A percentile compares a stretch with the other conserved stretches of the same genome.
Conservation (phyloP, 2,329 filamentous ascomycete species). For the Nemania diffusa region DNA sequence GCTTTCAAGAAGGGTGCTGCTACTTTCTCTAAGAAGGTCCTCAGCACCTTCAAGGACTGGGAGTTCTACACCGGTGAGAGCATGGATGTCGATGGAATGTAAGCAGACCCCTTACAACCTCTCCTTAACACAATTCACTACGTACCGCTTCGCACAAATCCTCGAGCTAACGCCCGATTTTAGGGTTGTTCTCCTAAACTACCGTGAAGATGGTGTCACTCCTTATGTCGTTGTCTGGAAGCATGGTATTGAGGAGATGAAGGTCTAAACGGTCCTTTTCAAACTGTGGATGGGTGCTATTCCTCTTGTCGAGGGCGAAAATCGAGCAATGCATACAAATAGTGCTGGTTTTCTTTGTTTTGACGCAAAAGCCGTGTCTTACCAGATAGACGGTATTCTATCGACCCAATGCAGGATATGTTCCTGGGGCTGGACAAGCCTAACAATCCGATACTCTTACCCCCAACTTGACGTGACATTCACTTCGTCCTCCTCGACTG, state of each 20-base stretch:
- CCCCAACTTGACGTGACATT: constrained; percentile 14
- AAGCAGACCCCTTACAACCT: constrained; percentile 54
- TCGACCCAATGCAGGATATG: constrained; percentile 33
- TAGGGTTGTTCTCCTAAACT: constrained; percentile 93
- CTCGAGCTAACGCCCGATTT: constrained; percentile 30
- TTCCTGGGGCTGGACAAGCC: constrained; percentile 32
- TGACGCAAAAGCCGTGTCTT: constrained; percentile 35
- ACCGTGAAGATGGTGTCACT: constrained; percentile 94
- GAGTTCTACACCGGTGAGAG: constrained; percentile 93
- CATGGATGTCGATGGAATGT: constrained; percentile 96
- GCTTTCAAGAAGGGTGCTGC: constrained; percentile 82
- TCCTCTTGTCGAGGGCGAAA: constrained; percentile 28
- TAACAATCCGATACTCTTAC: constrained; percentile 24
- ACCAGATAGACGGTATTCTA: constrained; percentile 40
- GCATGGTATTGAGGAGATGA: constrained; percentile 87
- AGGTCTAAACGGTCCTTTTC: constrained; percentile 74
- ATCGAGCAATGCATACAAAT: constrained; percentile 36
- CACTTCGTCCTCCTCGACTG: not conserved
- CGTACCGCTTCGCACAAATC: not conserved
- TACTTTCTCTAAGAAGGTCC: constrained; percentile 80
- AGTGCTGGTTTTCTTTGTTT: constrained; percentile 36
- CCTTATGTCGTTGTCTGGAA: constrained; percentile 95
- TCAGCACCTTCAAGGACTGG: constrained; percentile 91
- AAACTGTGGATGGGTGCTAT: constrained; percentile 19
- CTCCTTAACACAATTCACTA: not conserved